These are phyloP conservation scores for Astragalus membranaceus DNA, from an alignment of 306 rosid genomes.

Conservation along the genomic window DNA sequence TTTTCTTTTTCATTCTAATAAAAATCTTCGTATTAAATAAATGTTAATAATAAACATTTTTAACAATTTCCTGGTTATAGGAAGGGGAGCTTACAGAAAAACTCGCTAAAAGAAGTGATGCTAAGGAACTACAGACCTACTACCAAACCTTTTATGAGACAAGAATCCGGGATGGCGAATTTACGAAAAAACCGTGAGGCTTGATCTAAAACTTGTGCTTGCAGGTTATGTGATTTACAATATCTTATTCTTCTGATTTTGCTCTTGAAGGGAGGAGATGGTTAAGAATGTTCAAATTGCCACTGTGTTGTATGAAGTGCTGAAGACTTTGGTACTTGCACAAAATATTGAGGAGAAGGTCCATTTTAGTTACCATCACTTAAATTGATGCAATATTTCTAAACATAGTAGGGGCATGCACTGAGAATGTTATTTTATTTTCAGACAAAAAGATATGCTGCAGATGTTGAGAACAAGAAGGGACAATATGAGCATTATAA, in stretches of 20 bases:
- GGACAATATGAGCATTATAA: conserved; percentile 66
- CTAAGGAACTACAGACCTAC: conserved; percentile 48
- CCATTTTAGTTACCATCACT: conserved; percentile 17
- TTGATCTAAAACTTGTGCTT: conserved; percentile 25
- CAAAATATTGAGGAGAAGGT: conserved; percentile 53
- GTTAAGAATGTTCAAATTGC: conserved; percentile 73
- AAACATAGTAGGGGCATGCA: neutral
- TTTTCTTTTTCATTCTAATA: neutral
- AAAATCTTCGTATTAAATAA: neutral
- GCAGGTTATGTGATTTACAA: neutral
- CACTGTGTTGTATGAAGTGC: conserved; percentile 66
- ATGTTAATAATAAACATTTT: neutral
- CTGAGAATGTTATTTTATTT: conserved; percentile 23
- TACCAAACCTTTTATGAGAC: conserved; percentile 59
- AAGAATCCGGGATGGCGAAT: conserved; percentile 57
- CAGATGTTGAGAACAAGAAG: conserved; percentile 56
- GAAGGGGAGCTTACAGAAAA: conserved; percentile 46
- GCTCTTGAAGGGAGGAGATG: conserved; percentile 84
- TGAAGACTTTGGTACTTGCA: conserved; percentile 45
- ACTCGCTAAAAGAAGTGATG: conserved; percentile 30
- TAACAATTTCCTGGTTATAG: conserved; percentile 37
- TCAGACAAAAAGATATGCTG: conserved; percentile 62
- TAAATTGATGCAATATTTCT: conserved; percentile 8
- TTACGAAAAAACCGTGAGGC: conserved; percentile 72
- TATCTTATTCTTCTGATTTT: conserved; percentile 20